These are phyloP conservation scores for Trypanosoma theileri DNA, from an alignment of 208 protist species.

Conservation along the genomic window DNA sequence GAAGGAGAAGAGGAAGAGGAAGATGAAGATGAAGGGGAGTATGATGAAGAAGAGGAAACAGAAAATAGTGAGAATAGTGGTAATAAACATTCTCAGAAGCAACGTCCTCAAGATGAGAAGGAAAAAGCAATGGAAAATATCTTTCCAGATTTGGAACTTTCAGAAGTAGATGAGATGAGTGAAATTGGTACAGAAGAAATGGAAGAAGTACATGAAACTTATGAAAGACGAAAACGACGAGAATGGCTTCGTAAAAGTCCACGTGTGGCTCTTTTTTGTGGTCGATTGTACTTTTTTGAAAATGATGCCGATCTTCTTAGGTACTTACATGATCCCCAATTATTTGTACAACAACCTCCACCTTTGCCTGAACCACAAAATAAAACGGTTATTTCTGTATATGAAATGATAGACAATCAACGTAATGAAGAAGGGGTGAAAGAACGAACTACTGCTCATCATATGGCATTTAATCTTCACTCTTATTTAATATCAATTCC, in stretches of 20 bases:
- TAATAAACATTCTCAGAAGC: too few relatives aligned
- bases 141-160: conserved; percentile 16
- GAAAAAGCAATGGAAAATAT: not conserved
- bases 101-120: too few relatives aligned
- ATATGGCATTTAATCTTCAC: conserved; percentile 66
- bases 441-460: conserved; percentile 62
- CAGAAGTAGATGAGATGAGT: conserved; percentile 57
- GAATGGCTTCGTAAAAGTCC: conserved; percentile 33
- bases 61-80: too few relatives aligned
- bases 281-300: conserved; percentile 78
- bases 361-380: conserved; percentile 41
- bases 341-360: conserved; percentile 68
- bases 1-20: not conserved
- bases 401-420: not conserved
- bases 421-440: conserved; percentile 31
- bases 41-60: conserved; percentile 7
- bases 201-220: conserved; percentile 58
- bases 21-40: conserved; percentile 6
- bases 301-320: conserved; percentile 50
- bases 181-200: conserved; percentile 74
- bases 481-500: conserved; percentile 55
- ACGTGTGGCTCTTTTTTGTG: conserved; percentile 53
- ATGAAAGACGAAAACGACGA: conserved; percentile 34
- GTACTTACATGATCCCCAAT: conserved; percentile 73
- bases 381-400: conserved; percentile 27